Percentiles rank a stretch among this genome's conserved stretches.
These are phyloP conservation scores for Fagopyrum esculentum DNA, from an alignment of 148 eudicot species.

Conservation along the genomic window DNA sequence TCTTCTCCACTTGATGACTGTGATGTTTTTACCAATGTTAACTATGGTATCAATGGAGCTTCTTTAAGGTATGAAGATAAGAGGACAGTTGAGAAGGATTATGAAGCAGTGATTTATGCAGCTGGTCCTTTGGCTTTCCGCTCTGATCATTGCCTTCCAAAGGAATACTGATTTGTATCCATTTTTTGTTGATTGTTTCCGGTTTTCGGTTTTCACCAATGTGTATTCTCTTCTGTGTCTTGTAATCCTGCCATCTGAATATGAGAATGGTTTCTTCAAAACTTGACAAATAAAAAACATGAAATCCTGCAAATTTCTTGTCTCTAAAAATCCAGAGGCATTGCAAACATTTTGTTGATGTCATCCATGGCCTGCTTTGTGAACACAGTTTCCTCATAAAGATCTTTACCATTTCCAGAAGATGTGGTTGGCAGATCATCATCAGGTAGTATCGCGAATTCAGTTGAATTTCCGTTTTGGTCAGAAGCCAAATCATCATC, in stretches of 20 bases:
- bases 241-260: constrained; percentile 9
- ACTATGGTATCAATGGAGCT: constrained; percentile 71
- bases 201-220: not conserved
- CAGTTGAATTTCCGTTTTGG: constrained; percentile 18
- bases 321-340: constrained; percentile 66
- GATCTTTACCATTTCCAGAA: constrained; percentile 24
- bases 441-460: constrained; percentile 71
- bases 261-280: constrained; percentile 12
- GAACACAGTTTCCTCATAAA: constrained; percentile 76
- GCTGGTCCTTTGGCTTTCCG: constrained; percentile 76
- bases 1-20: constrained; percentile 61
- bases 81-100: constrained; percentile 27
- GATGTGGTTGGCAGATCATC: constrained; percentile 44
- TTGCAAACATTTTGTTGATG: constrained; percentile 60
- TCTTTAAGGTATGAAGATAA: constrained; percentile 49
- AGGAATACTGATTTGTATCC: constrained; percentile 18
- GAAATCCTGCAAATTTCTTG: not conserved
- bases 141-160: constrained; percentile 53
- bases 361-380: constrained; percentile 90
- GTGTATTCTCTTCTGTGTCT: constrained; percentile 1
- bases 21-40: constrained; percentile 49
- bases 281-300: not conserved
- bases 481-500: constrained; percentile 41
- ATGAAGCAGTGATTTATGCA: constrained; percentile 60
- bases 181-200: not conserved